Conservation (phyloP, 2,329 filamentous ascomycete species). For the Magnaporthiopsis rhizophila region DNA sequence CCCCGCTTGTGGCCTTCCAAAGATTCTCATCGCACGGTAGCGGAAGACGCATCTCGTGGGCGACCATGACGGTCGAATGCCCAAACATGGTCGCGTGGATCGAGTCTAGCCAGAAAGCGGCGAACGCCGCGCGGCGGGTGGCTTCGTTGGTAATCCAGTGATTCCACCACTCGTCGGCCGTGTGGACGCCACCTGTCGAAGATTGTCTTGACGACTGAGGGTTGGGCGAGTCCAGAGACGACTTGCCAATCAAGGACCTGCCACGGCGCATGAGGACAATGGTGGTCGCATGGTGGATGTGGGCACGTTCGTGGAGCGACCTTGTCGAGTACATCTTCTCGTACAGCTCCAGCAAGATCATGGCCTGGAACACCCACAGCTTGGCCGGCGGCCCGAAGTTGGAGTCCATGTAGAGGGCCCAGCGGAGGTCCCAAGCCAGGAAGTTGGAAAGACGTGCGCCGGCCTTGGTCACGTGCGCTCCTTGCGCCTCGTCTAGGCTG, state of each 20-base stretch:
- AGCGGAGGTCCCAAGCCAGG: constrained; percentile 84
- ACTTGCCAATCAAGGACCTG: constrained; percentile 80
- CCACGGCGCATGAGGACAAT: constrained; percentile 92
- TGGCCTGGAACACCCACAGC: constrained; percentile 89
- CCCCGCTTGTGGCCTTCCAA: constrained; percentile 83
- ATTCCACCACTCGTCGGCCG: constrained; percentile 86
- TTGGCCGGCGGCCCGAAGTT: constrained; percentile 90
- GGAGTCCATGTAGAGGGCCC: constrained; percentile 85
- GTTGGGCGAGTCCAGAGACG: constrained; percentile 69
- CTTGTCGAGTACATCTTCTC: constrained; percentile 98
- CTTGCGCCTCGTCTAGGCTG: constrained; percentile 77
- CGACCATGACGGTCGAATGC: constrained; percentile 93
- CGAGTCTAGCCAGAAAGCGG: constrained; percentile 89
- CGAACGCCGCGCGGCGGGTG: constrained; percentile 82
- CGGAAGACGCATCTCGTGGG: constrained; percentile 86
- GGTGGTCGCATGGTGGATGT: constrained; percentile 94
- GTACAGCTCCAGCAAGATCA: constrained; percentile 83
- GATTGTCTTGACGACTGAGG: constrained; percentile 51
- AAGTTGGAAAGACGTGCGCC: constrained; percentile 85
- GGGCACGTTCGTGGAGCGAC: constrained; percentile 84
- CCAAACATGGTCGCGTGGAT: constrained; percentile 98
- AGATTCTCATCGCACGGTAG: constrained; percentile 87
- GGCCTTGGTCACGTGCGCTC: constrained; percentile 61
- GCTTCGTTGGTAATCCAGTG: constrained; percentile 94
- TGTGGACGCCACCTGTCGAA: constrained; percentile 56